phyloP scores from a whole-genome alignment of 352 stramenopile species.

The Thalassiosira allenii region DNA sequence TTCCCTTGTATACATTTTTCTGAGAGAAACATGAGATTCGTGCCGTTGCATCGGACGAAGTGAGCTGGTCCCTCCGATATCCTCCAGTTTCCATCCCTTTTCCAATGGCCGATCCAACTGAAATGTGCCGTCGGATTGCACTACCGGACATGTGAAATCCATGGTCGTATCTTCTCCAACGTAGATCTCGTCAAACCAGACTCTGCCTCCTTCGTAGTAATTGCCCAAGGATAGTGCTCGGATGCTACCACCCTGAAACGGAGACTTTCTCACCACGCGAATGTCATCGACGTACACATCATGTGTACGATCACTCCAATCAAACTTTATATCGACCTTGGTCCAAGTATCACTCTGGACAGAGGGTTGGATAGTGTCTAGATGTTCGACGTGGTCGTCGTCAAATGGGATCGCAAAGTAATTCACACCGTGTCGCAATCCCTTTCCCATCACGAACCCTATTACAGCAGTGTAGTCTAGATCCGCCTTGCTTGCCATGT shows the following conservation, averaged over 20 bases:
- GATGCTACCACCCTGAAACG: constrained; percentile 76
- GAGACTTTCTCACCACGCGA: constrained; percentile 78
- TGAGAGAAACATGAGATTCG: constrained; percentile 88
- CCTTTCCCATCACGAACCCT: constrained; percentile 57
- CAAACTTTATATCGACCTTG: constrained; percentile 92
- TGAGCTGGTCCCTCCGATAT: constrained; percentile 58
- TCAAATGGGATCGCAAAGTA: constrained; percentile 57
- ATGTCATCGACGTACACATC: constrained; percentile 92
- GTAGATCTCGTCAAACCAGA: constrained; percentile 97
- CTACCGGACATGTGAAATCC: constrained; percentile 89
- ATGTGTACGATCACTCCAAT: constrained; percentile 89
- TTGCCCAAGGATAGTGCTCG: constrained; percentile 52
- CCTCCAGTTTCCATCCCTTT: constrained; percentile 70
- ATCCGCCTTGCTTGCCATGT: constrained; percentile 44
- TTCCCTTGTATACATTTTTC: constrained; percentile 86
- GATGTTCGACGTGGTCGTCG: constrained; percentile 54
- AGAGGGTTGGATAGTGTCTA: constrained; percentile 61
- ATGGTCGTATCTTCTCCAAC: constrained; percentile 92
- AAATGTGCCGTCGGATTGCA: constrained; percentile 54
- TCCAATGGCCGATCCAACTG: constrained; percentile 69
- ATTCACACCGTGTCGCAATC: constrained; percentile 84
- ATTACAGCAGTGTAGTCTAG: constrained; percentile 58
- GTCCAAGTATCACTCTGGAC: constrained; percentile 89
- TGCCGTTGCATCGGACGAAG: constrained; percentile 87
- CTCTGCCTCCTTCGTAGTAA: constrained; percentile 44